Conservation (phyloP, 345 rosid species). For the Atalantia buxifolia region DNA sequence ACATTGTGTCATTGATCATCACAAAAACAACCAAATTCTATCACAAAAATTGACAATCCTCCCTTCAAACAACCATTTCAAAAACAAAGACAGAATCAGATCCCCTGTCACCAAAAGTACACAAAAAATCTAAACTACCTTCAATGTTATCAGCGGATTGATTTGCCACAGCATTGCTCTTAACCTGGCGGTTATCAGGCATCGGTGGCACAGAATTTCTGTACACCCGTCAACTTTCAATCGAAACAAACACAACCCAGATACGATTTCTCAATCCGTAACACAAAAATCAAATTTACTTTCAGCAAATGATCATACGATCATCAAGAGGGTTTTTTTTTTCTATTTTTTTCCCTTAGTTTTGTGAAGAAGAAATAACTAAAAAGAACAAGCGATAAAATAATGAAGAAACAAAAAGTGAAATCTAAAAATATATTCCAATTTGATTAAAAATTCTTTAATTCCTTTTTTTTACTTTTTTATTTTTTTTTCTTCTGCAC, state of each 20-base stretch:
- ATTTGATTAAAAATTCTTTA: constrained; percentile 28
- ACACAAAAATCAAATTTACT: constrained; percentile 14
- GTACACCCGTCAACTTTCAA: constrained; percentile 7
- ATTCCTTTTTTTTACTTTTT: constrained; percentile 12
- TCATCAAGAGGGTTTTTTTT: constrained; percentile 15
- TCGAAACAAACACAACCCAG: constrained; percentile 21
- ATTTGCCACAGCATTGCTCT: constrained; percentile 55
- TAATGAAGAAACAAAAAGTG: constrained; percentile 31
- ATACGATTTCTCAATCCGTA: not conserved
- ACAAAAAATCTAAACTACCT: constrained; percentile 39
- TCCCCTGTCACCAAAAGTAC: not conserved
- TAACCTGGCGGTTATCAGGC: constrained; percentile 63
- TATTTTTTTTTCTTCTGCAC: constrained; percentile 14
- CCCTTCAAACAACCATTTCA: not conserved
- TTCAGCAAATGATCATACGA: constrained; percentile 25
- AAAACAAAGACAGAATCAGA: not conserved
- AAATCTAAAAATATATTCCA: constrained; percentile 47
- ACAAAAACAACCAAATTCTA: not conserved
- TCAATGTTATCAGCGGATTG: constrained; percentile 55
- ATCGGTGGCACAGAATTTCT: constrained; percentile 37
- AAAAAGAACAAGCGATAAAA: constrained; percentile 15
- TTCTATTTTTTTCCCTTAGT: not conserved
- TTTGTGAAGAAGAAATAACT: constrained; percentile 3
- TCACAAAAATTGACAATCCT: not conserved
- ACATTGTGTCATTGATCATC: not conserved